These are phyloP conservation scores for Dryas drummondii DNA, from an alignment of 306 rosid genomes.

Conservation along the genomic window DNA sequence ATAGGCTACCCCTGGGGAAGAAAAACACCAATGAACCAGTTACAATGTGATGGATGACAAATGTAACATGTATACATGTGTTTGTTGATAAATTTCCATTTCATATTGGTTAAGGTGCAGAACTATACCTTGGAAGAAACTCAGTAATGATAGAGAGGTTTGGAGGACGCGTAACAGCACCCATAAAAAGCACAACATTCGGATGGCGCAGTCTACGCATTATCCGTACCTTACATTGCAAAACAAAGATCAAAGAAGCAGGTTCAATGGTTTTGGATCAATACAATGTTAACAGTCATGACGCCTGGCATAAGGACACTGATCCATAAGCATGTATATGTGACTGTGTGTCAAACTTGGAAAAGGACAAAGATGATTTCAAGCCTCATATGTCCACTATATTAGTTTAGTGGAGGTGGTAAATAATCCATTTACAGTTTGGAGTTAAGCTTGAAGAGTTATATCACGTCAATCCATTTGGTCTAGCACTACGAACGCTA, in stretches of 20 bases:
- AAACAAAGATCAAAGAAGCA: slow-evolving; percentile 28
- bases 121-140: slow-evolving; percentile 87
- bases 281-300: not conserved
- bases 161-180: slow-evolving; percentile 98
- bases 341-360: not conserved
- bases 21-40: not conserved
- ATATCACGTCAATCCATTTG: not conserved
- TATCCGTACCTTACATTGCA: slow-evolving; percentile 73
- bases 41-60: not conserved
- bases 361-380: not conserved
- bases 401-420: not conserved
- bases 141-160: slow-evolving; percentile 92
- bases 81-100: not conserved
- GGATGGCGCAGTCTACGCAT: slow-evolving; percentile 99
- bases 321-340: slow-evolving; percentile 1
- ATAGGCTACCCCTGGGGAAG: slow-evolving; percentile 83
- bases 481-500: not conserved
- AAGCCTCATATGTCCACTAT: not conserved
- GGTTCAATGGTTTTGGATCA: slow-evolving; percentile 13
- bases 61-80: not conserved
- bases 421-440: not conserved
- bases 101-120: slow-evolving; percentile 8
- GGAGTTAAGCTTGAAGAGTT: not conserved
- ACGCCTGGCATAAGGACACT: not conserved
- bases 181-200: slow-evolving; percentile 94